A percentile compares a stretch with the other conserved stretches of the same genome.
These are phyloP conservation scores for Gloeopeniophorella convolvens DNA, from an alignment of 768 basidiomycete species.

Conservation along the genomic window DNA sequence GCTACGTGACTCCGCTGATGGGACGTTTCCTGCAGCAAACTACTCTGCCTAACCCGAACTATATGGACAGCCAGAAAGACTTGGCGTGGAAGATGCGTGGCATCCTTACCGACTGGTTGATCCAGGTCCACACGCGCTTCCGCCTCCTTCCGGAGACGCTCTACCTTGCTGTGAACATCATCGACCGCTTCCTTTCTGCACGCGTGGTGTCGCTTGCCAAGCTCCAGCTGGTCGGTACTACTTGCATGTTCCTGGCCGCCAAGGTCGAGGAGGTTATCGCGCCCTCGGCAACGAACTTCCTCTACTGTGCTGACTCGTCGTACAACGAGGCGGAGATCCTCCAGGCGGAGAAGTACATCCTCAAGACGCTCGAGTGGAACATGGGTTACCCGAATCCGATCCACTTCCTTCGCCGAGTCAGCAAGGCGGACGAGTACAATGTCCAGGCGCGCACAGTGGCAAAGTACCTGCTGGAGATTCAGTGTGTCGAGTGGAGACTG, in stretches of 20 bases:
- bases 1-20: conserved; percentile 16
- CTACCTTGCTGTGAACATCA: conserved; percentile 82
- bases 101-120: conserved; percentile 88
- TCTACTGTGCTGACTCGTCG: conserved; percentile 70
- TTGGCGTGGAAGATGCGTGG: conserved; percentile 87
- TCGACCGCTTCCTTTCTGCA: conserved; percentile 57
- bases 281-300: conserved; percentile 76
- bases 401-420: conserved; percentile 80
- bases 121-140: conserved; percentile 86
- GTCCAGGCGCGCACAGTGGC: conserved; percentile 78
- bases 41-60: conserved; percentile 78
- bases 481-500: conserved; percentile 73
- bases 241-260: conserved; percentile 79
- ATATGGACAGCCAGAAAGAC: conserved; percentile 79
- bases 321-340: conserved; percentile 77
- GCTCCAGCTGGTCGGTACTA: conserved; percentile 78
- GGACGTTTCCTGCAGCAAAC: conserved; percentile 38
- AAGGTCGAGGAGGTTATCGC: conserved; percentile 93
- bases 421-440: conserved; percentile 92
- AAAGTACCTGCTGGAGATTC: conserved; percentile 88
- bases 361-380: conserved; percentile 83
- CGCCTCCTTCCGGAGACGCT: conserved; percentile 84
- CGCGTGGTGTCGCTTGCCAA: conserved; percentile 55
- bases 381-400: conserved; percentile 83
- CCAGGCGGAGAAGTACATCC: conserved; percentile 82